Base-by-base conservation (phyloP, 805 yeast genomes). In the Starmerella kuoi region DNA sequence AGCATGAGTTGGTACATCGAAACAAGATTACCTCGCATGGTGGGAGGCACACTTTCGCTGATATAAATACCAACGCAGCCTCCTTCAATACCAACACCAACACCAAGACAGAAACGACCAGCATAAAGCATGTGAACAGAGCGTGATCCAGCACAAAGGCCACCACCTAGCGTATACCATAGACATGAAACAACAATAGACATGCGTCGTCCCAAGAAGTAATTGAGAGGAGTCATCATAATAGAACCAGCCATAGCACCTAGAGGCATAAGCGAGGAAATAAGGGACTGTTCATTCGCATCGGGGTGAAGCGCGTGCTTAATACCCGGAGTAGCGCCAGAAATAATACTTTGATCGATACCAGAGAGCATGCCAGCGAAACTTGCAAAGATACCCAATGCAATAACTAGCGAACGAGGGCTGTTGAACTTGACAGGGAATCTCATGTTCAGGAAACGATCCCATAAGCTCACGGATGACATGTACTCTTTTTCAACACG, bases 211-310 rank as follows among this genome's bases (percentile, higher is more conserved):
- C 83, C 82, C 35, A 73, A 61, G 42, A 42, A 57, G 53, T 73
- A 75, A 54, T 69, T 74, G 48, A 73, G 58, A 3, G 80, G 80
- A 2, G 79, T 67, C 66, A 77, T 66, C 44, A 74, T 54, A 31
- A 77, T 61, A 43, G 79, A 71, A 37, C 84, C 83, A 23, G 70
- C 69, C 59, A 76, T 69, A 26, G 79, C 82, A 50, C 82, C 83
- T 35, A 77, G 59, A n/a, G 83, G 82, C 78, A 76, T 74, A 41
- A 74, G 64, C 23, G 78, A 64, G 30, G 74, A 66, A 17, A 76
- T 70, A 46, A 76, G 63, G 1, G 81, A 75, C 39, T 61, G 62
- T 49, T 76, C 65, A 48, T 64, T 61, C 12, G 15, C 18, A 17
- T 63, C 52, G 35, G 76, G 59, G 25, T 56, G 32, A 25, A 76